Percentiles rank a stretch among this genome's conserved stretches.
Conservation (phyloP, 2,329 filamentous ascomycete genomes). For the Aspergillus glaucus region DNA sequence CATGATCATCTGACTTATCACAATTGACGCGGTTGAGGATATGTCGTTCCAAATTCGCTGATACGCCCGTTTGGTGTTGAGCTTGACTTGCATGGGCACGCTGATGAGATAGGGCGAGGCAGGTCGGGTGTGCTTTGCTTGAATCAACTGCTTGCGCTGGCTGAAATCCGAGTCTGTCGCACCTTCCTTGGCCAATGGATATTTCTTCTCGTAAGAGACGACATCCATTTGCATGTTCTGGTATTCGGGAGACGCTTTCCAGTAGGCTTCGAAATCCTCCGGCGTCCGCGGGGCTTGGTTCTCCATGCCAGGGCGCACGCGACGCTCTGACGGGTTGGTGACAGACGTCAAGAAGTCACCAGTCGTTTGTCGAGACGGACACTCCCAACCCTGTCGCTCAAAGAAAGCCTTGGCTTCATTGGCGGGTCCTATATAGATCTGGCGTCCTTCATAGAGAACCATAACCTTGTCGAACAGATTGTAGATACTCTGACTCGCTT, state of each 20-base stretch:
- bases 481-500: constrained; percentile 38
- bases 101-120: constrained; percentile 75
- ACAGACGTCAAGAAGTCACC: constrained; percentile 63
- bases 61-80: constrained; percentile 76
- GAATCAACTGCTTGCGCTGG: constrained; percentile 28
- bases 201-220: constrained; percentile 7
- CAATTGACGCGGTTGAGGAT: constrained; percentile 59
- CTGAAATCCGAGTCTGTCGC: constrained; percentile 25
- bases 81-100: constrained; percentile 63
- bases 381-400: constrained; percentile 60
- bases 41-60: constrained; percentile 68
- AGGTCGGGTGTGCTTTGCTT: constrained; percentile 44
- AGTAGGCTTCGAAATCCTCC: constrained; percentile 58
- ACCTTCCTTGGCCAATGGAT: constrained; percentile 11
- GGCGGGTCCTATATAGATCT: constrained; percentile 66
- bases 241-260: constrained; percentile 48
- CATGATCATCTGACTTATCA: constrained; percentile 62
- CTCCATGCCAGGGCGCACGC: constrained; percentile 52
- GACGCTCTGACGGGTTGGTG: constrained; percentile 56
- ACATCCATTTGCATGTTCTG: constrained; percentile 29
- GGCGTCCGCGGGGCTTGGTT: constrained; percentile 57
- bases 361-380: constrained; percentile 59
- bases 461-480: constrained; percentile 61
- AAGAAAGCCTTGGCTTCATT: constrained; percentile 57
- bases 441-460: constrained; percentile 64